Evolutionary conservation across 2,329 filamentous ascomycete species (phyloP), one percentile per base, ranked within the genome.

Genomic region (Botrytis galanthina): DNA sequence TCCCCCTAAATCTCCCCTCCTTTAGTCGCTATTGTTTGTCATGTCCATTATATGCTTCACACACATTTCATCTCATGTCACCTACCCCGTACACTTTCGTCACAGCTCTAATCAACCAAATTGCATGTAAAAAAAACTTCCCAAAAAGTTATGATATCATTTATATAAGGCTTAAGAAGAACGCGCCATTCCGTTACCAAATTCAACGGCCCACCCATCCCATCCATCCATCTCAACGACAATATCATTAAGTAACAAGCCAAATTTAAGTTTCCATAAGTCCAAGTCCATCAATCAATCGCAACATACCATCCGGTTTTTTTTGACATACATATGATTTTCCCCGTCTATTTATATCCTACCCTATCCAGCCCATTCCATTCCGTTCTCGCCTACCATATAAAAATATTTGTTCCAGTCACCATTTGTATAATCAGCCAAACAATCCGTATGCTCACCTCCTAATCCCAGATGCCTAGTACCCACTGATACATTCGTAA

Each of bases 321-420:
- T n/a, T 57, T 68, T 32, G 7, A 68, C 10, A 57, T 32, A 68
- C 35, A 68, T 42, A 16, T 68, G 29, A 68, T 70, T 70, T 44
- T n/a, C 39, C 51, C 51, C 54, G 32, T 70, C 67, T 71, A 57
- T 71, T 51, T 44, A 66, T 71, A 64, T 44, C 57, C n/a, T 37
- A 39, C 37, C 68, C 57, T 18, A 60, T 29, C 57, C 39, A 5
- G 16, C 18, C 51, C n/a, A 35, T 39, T 20, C 37, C 51, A 61
- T 60, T n/a, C 37, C 48, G 6, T 60, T 60, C 29, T 35, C n/a
- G 12, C 26, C n/a, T 12, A 70, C 51, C 37, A 26, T 61, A 59
- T 70, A 59, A 60, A 16, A 37, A 32, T 26, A 44, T 61, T 60
- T n/a, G 5, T 32, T 46, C 37, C 32, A 35, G n/a, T 35, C 42